phyloP scores from a whole-genome alignment of 2,329 filamentous ascomycete genomes.

The Trichoderma asperellum region DNA sequence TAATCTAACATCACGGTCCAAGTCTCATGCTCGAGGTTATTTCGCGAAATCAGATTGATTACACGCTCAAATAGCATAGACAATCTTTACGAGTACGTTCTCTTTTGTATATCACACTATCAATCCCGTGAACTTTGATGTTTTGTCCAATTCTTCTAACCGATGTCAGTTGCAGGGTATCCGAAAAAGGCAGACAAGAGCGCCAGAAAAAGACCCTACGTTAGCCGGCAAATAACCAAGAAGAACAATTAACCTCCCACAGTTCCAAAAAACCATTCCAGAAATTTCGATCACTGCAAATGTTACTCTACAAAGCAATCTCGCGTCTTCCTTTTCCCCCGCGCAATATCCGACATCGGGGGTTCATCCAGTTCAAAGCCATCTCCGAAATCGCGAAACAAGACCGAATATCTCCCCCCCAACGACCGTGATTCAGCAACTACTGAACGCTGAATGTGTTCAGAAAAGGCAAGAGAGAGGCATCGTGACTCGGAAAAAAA shows the following conservation, averaged over 20 bases:
- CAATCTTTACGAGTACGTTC: background rate
- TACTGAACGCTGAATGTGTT: background rate
- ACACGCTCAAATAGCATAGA: background rate
- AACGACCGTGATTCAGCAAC: background rate
- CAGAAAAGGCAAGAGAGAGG: background rate
- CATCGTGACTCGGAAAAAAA: background rate
- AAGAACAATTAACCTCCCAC: background rate
- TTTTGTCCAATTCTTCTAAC: background rate
- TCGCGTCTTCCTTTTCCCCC: background rate
- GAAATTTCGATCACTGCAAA: background rate
- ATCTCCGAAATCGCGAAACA: constrained; percentile 11
- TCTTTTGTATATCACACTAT: background rate
- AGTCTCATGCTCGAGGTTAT: background rate
- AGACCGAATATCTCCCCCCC: background rate
- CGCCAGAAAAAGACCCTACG: background rate
- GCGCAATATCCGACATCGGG: background rate
- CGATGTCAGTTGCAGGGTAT: background rate
- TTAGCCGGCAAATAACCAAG: background rate
- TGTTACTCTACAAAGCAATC: background rate
- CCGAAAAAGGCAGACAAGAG: background rate
- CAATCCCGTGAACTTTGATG: background rate
- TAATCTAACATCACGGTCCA: background rate
- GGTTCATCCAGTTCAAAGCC: background rate
- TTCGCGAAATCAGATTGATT: background rate
- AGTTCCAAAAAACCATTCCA: background rate